Evolutionary conservation across 2,329 filamentous ascomycete genomes (phyloP).

Genomic region (Talaromyces atroroseus): DNA sequence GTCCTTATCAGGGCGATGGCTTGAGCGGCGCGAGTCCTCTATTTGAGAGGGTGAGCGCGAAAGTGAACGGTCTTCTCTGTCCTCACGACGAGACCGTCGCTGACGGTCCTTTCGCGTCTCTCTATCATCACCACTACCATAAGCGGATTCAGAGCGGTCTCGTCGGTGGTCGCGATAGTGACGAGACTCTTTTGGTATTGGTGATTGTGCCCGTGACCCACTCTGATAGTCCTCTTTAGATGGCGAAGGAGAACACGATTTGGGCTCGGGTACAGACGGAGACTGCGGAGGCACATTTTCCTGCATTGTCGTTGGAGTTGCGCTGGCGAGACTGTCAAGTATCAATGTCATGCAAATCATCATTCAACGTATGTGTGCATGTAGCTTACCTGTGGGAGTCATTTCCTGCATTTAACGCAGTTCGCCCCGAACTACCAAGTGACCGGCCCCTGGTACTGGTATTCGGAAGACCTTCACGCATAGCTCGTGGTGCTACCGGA

Average conservation of each 20-base stretch:
- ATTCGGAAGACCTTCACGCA: slow-evolving; percentile 83
- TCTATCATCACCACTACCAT: slow-evolving; percentile 24
- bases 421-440: slow-evolving; percentile 33
- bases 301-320: slow-evolving; percentile 20
- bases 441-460: slow-evolving; percentile 62
- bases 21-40: slow-evolving; percentile 52
- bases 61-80: slow-evolving; percentile 49
- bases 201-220: slow-evolving; percentile 28
- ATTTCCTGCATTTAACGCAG: slow-evolving; percentile 18
- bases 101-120: slow-evolving; percentile 17
- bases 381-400: slow-evolving; percentile 28
- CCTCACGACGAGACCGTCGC: slow-evolving; percentile 23
- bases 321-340: slow-evolving; percentile 4
- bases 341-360: not conserved
- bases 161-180: slow-evolving; percentile 35
- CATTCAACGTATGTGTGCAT: slow-evolving; percentile 11
- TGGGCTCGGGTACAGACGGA: slow-evolving; percentile 25
- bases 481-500: slow-evolving; percentile 88
- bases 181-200: slow-evolving; percentile 15
- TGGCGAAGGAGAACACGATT: slow-evolving; percentile 26
- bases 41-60: slow-evolving; percentile 63
- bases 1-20: slow-evolving; percentile 58
- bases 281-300: slow-evolving; percentile 23
- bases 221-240: slow-evolving; percentile 26
- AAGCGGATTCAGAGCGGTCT: slow-evolving; percentile 43